Evolutionary conservation across 495 filamentous ascomycete genomes (phyloP).

Genomic region (Xylaria venustula): DNA sequence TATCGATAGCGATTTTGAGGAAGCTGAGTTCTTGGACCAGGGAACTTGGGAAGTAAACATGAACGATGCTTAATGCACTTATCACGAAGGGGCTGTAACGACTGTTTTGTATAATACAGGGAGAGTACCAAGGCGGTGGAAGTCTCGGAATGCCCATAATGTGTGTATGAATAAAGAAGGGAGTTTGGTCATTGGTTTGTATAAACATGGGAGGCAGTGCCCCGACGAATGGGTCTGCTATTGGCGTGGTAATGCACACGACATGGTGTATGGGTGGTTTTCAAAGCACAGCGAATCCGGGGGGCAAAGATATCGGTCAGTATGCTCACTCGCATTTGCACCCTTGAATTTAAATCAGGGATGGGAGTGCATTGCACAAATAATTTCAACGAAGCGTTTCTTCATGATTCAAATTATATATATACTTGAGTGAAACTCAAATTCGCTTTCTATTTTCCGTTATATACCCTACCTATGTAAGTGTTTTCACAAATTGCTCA

Average conservation of each 20-base stretch:
- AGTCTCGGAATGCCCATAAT: slow-evolving; percentile 2
- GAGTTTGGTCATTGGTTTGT: not conserved
- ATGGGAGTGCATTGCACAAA: too few species aligned
- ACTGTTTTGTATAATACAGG: not conserved
- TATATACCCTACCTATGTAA: too few species aligned
- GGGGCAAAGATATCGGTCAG: not conserved
- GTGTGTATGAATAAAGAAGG: not conserved
- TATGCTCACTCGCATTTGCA: not conserved
- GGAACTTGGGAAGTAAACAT: slow-evolving; percentile 29
- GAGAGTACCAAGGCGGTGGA: too few species aligned
- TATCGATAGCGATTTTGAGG: slow-evolving; percentile 49
- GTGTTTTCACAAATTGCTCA: too few species aligned
- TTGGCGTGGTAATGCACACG: not conserved
- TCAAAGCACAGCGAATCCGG: not conserved
- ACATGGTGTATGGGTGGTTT: not conserved
- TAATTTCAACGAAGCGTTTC: too few species aligned
- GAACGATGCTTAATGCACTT: slow-evolving; percentile 21
- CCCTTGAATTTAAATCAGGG: not conserved
- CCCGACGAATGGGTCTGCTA: not conserved
- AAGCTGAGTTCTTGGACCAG: slow-evolving; percentile 51
- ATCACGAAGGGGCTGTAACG: not conserved
- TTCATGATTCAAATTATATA: too few species aligned
- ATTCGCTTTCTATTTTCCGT: too few species aligned
- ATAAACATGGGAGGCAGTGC: not conserved
- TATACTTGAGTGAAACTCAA: too few species aligned